These are phyloP conservation scores for Alternaria solani DNA, from an alignment of 2,329 filamentous ascomycete species.

Conservation along the genomic window DNA sequence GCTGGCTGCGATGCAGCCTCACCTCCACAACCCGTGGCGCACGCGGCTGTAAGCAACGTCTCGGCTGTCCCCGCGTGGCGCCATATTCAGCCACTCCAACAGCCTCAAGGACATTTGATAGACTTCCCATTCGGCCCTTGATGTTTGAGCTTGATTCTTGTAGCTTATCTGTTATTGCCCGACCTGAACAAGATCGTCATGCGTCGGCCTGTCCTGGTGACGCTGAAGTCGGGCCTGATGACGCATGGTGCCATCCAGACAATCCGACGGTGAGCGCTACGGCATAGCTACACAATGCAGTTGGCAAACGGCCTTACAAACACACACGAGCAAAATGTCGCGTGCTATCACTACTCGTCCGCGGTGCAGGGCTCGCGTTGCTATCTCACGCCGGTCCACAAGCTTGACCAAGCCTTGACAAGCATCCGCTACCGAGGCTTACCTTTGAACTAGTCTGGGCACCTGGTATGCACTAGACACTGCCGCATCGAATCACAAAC, in stretches of 20 bases:
- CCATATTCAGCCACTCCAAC: neutral
- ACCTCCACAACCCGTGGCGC: slow-evolving; percentile 20
- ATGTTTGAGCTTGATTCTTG: neutral
- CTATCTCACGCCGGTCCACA: neutral
- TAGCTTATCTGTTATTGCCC: neutral
- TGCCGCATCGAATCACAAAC: slow-evolving; percentile 12
- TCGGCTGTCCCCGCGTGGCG: slow-evolving; percentile 3
- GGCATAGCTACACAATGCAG: neutral
- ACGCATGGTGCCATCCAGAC: neutral
- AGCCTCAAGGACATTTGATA: neutral
- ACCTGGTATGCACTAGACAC: slow-evolving; percentile 4
- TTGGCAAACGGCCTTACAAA: neutral
- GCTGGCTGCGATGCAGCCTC: neutral
- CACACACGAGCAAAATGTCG: neutral
- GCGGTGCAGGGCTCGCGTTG: neutral
- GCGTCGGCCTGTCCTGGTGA: neutral
- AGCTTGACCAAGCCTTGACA: slow-evolving; percentile 27
- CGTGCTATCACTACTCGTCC: neutral
- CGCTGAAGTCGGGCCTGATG: neutral
- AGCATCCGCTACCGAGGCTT: slow-evolving; percentile 27
- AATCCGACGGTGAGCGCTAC: too few species aligned
- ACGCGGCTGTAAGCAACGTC: neutral
- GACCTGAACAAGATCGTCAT: neutral
- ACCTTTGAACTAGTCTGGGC: slow-evolving; percentile 7
- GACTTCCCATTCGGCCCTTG: neutral